Evolutionary conservation across 352 stramenopile species (phyloP).

Genomic region (Pythium volutum): DNA sequence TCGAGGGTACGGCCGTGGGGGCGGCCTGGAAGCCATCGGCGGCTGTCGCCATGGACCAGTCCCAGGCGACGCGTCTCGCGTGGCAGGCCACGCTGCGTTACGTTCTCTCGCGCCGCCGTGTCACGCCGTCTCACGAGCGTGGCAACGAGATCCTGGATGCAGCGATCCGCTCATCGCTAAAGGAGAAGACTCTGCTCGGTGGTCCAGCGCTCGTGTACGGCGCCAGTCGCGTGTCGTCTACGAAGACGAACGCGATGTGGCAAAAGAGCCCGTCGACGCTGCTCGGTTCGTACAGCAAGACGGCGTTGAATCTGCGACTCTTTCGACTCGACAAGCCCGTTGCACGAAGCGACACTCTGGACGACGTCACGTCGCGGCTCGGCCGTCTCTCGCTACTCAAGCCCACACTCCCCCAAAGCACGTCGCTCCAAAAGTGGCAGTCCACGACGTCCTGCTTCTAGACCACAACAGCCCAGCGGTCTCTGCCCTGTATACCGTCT

Average conservation of each 20-base stretch:
- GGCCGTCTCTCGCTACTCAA: background rate
- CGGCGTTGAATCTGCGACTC: constrained; percentile 6
- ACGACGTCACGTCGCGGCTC: background rate
- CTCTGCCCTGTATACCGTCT: no score
- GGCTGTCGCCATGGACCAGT: background rate
- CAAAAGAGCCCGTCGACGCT: constrained; percentile 15
- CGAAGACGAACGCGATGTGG: background rate
- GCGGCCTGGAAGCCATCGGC: background rate
- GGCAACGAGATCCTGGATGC: constrained; percentile 7
- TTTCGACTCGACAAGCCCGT: constrained; percentile 1
- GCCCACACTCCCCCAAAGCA: background rate
- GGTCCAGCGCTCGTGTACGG: background rate
- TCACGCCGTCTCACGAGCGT: background rate
- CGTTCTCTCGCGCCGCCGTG: constrained; percentile 5
- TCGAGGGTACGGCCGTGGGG: background rate
- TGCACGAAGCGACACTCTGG: background rate
- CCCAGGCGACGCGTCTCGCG: background rate
- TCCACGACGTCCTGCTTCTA: constrained; percentile 1
- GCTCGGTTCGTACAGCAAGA: background rate
- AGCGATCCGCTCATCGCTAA: background rate
- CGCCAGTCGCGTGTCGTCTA: no score
- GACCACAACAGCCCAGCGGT: background rate
- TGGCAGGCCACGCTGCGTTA: constrained; percentile 12
- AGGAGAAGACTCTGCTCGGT: no score
- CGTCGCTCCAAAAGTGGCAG: background rate